These are phyloP conservation scores for Berberis vulgaris DNA, from an alignment of 164 flowering plant species.

Conservation along the genomic window DNA sequence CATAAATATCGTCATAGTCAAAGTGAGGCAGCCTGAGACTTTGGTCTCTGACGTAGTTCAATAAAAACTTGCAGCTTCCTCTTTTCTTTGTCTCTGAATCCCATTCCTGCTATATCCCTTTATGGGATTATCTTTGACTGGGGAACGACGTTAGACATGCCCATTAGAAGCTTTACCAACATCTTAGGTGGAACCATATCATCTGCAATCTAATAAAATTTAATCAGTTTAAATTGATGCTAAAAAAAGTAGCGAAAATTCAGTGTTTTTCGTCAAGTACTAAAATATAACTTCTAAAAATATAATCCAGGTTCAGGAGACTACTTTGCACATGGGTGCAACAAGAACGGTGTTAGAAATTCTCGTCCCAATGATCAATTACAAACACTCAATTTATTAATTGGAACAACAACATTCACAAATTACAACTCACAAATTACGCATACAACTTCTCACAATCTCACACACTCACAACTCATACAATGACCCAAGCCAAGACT, in stretches of 20 bases:
- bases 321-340: constrained; percentile 99
- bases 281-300: too few relatives aligned
- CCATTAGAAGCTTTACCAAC: constrained; percentile 53
- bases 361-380: too few relatives aligned
- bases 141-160: constrained; percentile 67
- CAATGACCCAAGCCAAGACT: too few relatives aligned
- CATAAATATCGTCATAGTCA: too few relatives aligned
- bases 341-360: constrained; percentile 41
- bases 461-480: too few relatives aligned
- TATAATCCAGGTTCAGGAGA: constrained; percentile 7
- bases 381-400: too few relatives aligned
- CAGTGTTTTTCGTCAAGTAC: background rate
- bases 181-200: constrained; percentile 75
- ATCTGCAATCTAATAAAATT: constrained; percentile 70
- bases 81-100: constrained; percentile 72
- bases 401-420: too few relatives aligned
- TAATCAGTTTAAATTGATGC: constrained; percentile 2
- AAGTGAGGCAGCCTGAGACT: too few relatives aligned
- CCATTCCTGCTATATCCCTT: constrained; percentile 71
- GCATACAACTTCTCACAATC: too few relatives aligned
- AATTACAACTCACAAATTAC: too few relatives aligned
- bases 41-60: too few relatives aligned
- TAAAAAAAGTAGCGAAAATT: background rate
- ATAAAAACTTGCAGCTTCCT: constrained; percentile 40
- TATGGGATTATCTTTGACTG: constrained; percentile 73